A percentile compares a stretch with the other conserved stretches of the same genome.
Evolutionary conservation across 2,329 filamentous ascomycete species (phyloP).

Genomic region (Diaporthe sp.): DNA sequence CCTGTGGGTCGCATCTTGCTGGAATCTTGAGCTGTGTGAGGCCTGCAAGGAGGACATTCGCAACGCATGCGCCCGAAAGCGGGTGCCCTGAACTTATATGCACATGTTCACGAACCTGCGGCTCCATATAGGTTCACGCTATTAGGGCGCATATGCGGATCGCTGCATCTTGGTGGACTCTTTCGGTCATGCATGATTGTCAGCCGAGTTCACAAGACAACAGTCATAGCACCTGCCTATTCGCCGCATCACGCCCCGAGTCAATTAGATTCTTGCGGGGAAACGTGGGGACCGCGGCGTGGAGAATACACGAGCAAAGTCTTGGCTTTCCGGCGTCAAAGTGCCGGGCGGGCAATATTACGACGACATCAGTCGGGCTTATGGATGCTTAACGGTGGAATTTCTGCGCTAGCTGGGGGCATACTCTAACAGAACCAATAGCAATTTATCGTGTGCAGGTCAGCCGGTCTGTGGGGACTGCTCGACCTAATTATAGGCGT

Average conservation of each 20-base stretch:
- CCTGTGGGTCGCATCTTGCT: slow-evolving; percentile 9
- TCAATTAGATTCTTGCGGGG: slow-evolving; percentile 14
- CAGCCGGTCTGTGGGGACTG: slow-evolving; percentile 17
- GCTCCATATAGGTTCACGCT: slow-evolving; percentile 11
- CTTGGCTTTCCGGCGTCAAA: slow-evolving; percentile 20
- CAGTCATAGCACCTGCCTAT: not conserved
- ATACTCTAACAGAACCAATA: not conserved
- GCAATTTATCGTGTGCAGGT: not conserved
- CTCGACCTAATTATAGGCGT: not conserved
- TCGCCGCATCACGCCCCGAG: slow-evolving; percentile 25
- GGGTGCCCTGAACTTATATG: not conserved
- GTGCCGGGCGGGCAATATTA: not conserved
- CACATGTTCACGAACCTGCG: not conserved
- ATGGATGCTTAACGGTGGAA: not conserved
- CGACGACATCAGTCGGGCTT: not conserved
- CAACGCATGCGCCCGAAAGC: not conserved
- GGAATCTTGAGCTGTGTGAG: not conserved
- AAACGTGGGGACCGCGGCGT: slow-evolving; percentile 14
- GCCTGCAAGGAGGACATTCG: not conserved
- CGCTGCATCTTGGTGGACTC: slow-evolving; percentile 18
- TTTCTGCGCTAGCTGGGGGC: not conserved
- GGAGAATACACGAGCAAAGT: slow-evolving; percentile 15
- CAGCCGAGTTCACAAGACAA: not conserved
- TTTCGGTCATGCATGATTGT: slow-evolving; percentile 23
- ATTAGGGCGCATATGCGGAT: slow-evolving; percentile 29